Conservation (phyloP, 179 eudicot species). For the Carnegiea gigantea region DNA sequence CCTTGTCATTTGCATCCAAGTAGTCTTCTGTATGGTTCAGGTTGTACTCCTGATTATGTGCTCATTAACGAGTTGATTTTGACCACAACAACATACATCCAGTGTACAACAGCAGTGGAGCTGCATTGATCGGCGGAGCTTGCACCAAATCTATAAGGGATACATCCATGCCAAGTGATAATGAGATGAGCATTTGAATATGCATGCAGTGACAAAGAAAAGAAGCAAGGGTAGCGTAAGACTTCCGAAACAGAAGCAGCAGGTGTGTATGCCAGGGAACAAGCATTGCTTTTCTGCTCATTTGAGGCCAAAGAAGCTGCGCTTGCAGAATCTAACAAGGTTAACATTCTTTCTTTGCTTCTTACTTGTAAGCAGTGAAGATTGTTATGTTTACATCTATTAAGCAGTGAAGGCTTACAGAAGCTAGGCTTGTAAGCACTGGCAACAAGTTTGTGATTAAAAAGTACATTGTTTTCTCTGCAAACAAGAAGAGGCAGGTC, state of each 20-base stretch:
- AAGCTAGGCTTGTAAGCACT: too few species aligned
- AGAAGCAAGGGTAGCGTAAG: constrained; percentile 45
- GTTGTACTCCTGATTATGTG: constrained; percentile 79
- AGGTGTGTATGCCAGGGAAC: constrained; percentile 57
- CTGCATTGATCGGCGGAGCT: constrained; percentile 81
- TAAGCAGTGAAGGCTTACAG: too few species aligned
- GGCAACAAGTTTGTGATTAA: neutral
- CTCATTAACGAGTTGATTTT: constrained; percentile 80
- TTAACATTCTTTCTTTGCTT: neutral
- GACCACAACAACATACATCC: constrained; percentile 91
- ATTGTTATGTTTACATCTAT: neutral
- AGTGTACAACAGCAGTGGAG: constrained; percentile 85
- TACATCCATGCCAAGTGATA: constrained; percentile 66
- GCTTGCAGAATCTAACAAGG: constrained; percentile 21
- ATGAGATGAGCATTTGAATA: constrained; percentile 75
- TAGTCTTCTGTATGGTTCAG: constrained; percentile 79
- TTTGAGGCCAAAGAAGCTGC: constrained; percentile 39
- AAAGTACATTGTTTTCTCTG: neutral
- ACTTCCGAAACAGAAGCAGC: constrained; percentile 58
- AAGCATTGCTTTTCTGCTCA: constrained; percentile 28
- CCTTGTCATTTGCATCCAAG: constrained; percentile 91
- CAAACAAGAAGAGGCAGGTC: neutral
- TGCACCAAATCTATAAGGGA: constrained; percentile 88
- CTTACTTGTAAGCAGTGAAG: neutral
- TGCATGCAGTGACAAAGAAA: constrained; percentile 46